Evolutionary conservation across 2,329 filamentous ascomycete genomes (phyloP).

Genomic region (Magnaporthiopsis poae): DNA sequence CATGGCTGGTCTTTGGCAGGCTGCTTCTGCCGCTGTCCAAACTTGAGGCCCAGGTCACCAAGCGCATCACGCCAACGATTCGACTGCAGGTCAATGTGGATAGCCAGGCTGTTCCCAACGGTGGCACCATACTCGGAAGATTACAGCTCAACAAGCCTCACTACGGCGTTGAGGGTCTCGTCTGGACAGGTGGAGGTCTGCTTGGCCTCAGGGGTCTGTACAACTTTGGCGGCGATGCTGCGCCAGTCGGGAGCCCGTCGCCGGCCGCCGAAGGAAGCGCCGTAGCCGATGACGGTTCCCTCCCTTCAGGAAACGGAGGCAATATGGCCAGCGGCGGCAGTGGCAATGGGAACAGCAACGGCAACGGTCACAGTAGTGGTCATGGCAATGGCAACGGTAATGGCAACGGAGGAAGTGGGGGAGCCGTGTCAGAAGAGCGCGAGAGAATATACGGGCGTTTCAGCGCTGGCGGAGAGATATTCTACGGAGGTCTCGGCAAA

Average conservation of each 20-base stretch:
- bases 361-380: slow-evolving; percentile 9
- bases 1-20: slow-evolving; percentile 59
- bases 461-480: slow-evolving; percentile 83
- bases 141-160: slow-evolving; percentile 76
- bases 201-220: slow-evolving; percentile 82
- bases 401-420: neutral
- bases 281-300: slow-evolving; percentile 24
- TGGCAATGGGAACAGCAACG: neutral
- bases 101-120: slow-evolving; percentile 63
- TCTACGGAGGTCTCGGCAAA: slow-evolving; percentile 92
- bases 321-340: slow-evolving; percentile 7
- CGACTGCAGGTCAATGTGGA: slow-evolving; percentile 75
- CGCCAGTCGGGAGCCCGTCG: neutral
- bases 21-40: slow-evolving; percentile 76
- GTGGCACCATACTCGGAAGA: slow-evolving; percentile 63
- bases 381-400: slow-evolving; percentile 8
- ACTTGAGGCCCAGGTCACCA: slow-evolving; percentile 75
- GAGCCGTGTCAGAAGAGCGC: slow-evolving; percentile 25
- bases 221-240: slow-evolving; percentile 73
- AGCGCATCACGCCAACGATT: slow-evolving; percentile 64
- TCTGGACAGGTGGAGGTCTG: slow-evolving; percentile 83
- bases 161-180: slow-evolving; percentile 81
- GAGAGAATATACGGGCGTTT: slow-evolving; percentile 70
- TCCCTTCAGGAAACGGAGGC: slow-evolving; percentile 10
- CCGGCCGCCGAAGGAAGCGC: neutral